A percentile compares a stretch with the other conserved stretches of the same genome.
Conservation (phyloP, 768 basidiomycete species). For the Lentinula edodes region DNA sequence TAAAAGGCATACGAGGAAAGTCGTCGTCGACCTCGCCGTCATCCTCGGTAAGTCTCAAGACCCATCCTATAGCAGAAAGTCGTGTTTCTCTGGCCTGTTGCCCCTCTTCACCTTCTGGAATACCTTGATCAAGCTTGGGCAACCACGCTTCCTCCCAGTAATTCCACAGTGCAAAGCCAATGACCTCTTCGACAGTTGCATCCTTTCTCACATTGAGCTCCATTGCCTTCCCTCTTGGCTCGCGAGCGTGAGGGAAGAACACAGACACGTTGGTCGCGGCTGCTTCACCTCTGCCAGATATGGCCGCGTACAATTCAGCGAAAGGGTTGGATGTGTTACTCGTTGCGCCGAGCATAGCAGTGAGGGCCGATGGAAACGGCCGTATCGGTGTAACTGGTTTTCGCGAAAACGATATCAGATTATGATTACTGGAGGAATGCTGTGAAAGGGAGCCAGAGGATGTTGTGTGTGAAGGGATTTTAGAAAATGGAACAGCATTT, state of each 20-base stretch:
- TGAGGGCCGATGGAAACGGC: constrained; percentile 57
- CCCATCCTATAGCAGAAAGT: constrained; percentile 84
- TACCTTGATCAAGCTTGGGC: constrained; percentile 69
- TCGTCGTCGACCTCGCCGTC: constrained; percentile 99
- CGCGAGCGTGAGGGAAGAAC: constrained; percentile 77
- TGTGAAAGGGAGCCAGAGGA: constrained; percentile 14
- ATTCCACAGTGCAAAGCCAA: constrained; percentile 87
- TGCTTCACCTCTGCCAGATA: constrained; percentile 69
- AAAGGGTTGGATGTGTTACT: constrained; percentile 77
- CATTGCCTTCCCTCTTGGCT: constrained; percentile 59
- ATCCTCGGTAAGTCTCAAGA: constrained; percentile 88
- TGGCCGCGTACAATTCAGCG: constrained; percentile 78
- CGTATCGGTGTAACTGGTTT: constrained; percentile 39
- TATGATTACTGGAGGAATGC: constrained; percentile 11
- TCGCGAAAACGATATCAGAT: constrained; percentile 41
- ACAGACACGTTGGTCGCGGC: constrained; percentile 64
- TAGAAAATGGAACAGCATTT: constrained; percentile 3
- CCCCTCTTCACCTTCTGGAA: constrained; percentile 51
- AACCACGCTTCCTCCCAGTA: constrained; percentile 88
- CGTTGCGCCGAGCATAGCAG: constrained; percentile 62
- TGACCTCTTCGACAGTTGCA: constrained; percentile 91
- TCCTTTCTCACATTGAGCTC: constrained; percentile 77
- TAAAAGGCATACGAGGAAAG: constrained; percentile 74
- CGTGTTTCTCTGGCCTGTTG: constrained; percentile 44
- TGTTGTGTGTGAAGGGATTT: not conserved